Evolutionary conservation across 140 eudicot species (phyloP), one percentile per base, ranked within the genome.

Genomic region (Bidens hawaiensis): DNA sequence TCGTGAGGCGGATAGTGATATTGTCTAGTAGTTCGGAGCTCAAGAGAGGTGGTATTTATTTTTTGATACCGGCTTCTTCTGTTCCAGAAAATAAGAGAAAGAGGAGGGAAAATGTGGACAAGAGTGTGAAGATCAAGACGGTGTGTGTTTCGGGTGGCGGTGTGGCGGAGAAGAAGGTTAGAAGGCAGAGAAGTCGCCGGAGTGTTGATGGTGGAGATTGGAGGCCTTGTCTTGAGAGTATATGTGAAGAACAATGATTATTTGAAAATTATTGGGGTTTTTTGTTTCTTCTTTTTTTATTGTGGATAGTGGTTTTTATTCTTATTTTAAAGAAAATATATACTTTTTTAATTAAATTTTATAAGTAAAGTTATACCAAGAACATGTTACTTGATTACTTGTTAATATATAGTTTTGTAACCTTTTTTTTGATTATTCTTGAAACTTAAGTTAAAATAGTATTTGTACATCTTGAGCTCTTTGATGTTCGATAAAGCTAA

Each of bases 11-110:
- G 60, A 80, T 91, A 57, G 34, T 84, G 55, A 82, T 91, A 8
- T 45, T 91, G 13, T 82, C 98, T 10, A 85, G 75, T 22, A 77
- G 52, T 27, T 72, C 95, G 0, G 95, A 91, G 79, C 91, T 91
- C 31, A 87, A 82, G 56, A 76, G 94, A 36, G 98, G 98, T 27
- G 56, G 81, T 17, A 82, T 91, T 38, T 91, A 91, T 55, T 91
- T 91, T 66, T 62, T 91, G 76, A 75, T 91, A 26, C 96, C 96
- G 13, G 73, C 74, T 1, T 74, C 96, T n/a, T 80, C 96, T 13
- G 47, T 86, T 60, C 97, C 90, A 1, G 77, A 81, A 41, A 73
- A 73, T 14, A 81, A 81, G 76, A 76, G 67, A n/a, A 74, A 65
- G 25, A 75, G 53, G 46, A 67, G 71, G 66, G 60, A 47, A 10